Evolutionary conservation across 306 rosid genomes (phyloP).

Genomic region (Canavalia ensiformis): DNA sequence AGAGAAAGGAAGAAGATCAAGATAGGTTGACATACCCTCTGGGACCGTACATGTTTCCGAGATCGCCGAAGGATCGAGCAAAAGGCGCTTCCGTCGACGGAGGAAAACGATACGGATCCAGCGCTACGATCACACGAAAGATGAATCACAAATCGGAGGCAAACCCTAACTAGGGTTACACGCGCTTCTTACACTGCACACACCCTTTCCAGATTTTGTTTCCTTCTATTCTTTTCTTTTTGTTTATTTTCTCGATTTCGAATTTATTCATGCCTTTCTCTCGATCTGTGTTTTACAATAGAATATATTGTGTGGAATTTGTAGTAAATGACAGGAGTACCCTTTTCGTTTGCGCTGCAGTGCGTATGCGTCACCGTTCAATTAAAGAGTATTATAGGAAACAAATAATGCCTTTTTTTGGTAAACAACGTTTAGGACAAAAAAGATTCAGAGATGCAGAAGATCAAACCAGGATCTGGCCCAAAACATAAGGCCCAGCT

Average conservation of each 20-base stretch:
- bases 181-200: slow-evolving; percentile 38
- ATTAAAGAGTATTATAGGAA: slow-evolving; percentile 2
- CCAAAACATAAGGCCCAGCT: neutral
- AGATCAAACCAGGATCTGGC: too few relatives aligned
- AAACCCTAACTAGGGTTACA: slow-evolving; percentile 53
- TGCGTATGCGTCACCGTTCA: neutral
- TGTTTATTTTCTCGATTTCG: neutral
- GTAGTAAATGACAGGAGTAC: neutral
- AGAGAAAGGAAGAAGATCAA: neutral
- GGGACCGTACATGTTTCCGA: slow-evolving; percentile 51
- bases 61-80: slow-evolving; percentile 45
- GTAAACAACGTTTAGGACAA: too few relatives aligned
- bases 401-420: neutral
- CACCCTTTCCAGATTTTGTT: neutral
- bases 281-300: neutral
- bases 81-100: slow-evolving; percentile 47
- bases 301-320: neutral
- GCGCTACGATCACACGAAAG: slow-evolving; percentile 36
- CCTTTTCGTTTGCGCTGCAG: neutral
- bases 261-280: neutral
- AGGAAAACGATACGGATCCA: slow-evolving; percentile 58
- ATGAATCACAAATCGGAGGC: neutral
- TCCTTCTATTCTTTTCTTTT: neutral
- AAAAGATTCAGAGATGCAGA: too few relatives aligned
- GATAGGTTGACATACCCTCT: slow-evolving; percentile 46